Conservation (phyloP, 768 basidiomycete species). For the Neoboletus brunneissimus region DNA sequence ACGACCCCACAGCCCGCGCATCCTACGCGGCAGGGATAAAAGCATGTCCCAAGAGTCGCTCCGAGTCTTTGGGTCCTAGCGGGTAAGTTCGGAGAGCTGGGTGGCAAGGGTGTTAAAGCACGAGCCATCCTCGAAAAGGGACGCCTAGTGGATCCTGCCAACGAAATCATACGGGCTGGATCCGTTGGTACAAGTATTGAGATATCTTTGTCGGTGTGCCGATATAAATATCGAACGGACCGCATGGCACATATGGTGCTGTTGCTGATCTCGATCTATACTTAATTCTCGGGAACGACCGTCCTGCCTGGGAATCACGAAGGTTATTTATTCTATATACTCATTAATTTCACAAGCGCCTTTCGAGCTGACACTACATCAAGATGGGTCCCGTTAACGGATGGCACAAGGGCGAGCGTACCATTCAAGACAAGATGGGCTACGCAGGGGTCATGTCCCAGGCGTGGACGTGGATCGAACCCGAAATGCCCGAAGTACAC, state of each 20-base stretch:
- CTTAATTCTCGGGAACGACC: no score
- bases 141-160: slow-evolving; percentile 78
- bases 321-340: not conserved
- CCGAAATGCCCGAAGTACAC: slow-evolving; percentile 50
- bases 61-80: slow-evolving; percentile 94
- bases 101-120: slow-evolving; percentile 89
- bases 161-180: slow-evolving; percentile 88
- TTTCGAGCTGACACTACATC: not conserved
- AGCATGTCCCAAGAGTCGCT: slow-evolving; percentile 75
- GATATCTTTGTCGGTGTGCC: no score
- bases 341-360: not conserved
- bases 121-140: slow-evolving; percentile 89
- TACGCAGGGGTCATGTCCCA: slow-evolving; percentile 36
- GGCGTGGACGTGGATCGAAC: slow-evolving; percentile 40
- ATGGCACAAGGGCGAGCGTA: slow-evolving; percentile 49
- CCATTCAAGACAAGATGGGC: slow-evolving; percentile 48
- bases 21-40: slow-evolving; percentile 84
- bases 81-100: slow-evolving; percentile 84
- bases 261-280: no score
- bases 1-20: slow-evolving; percentile 65
- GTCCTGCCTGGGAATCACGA: no score
- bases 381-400: slow-evolving; percentile 30
- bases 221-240: no score
- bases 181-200: slow-evolving; percentile 47
- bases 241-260: no score